Evolutionary conservation across 441 rosid species (phyloP).

Genomic region (Erodium texanum): DNA sequence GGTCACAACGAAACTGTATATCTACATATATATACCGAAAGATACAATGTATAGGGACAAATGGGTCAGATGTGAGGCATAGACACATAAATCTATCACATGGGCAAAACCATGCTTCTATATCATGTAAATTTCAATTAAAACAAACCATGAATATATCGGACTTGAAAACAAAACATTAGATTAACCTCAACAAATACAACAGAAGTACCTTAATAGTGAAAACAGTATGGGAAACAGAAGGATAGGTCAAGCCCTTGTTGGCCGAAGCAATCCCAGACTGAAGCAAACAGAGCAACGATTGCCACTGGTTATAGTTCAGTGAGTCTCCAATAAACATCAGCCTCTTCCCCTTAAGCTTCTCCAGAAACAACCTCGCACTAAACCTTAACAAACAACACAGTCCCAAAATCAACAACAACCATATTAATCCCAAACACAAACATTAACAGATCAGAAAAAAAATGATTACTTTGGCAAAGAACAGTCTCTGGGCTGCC

Average conservation of each 20-base stretch:
- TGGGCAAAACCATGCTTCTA: too few relatives aligned
- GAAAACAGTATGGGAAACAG: slow-evolving; percentile 58
- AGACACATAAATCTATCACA: too few relatives aligned
- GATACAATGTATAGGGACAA: too few relatives aligned
- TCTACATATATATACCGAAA: too few relatives aligned
- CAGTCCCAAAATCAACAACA: not conserved
- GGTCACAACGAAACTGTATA: too few relatives aligned
- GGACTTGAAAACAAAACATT: too few relatives aligned
- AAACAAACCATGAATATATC: too few relatives aligned
- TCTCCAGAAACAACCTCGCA: not conserved
- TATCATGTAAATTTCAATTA: too few relatives aligned
- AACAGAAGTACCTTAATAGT: slow-evolving; percentile 49
- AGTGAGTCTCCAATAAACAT: slow-evolving; percentile 56
- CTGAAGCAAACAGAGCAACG: slow-evolving; percentile 86
- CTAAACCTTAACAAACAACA: not conserved
- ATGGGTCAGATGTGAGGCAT: too few relatives aligned
- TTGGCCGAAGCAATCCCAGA: slow-evolving; percentile 58
- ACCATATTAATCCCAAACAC: not conserved
- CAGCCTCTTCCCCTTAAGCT: not conserved
- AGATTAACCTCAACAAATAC: too few relatives aligned
- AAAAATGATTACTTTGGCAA: slow-evolving; percentile 34
- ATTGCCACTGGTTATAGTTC: slow-evolving; percentile 92
- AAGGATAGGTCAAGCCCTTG: slow-evolving; percentile 58
- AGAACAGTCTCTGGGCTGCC: slow-evolving; percentile 49
- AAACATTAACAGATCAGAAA: not conserved